Evolutionary conservation across 164 flowering plant genomes (phyloP).

Genomic region (Chimonanthus praecox): DNA sequence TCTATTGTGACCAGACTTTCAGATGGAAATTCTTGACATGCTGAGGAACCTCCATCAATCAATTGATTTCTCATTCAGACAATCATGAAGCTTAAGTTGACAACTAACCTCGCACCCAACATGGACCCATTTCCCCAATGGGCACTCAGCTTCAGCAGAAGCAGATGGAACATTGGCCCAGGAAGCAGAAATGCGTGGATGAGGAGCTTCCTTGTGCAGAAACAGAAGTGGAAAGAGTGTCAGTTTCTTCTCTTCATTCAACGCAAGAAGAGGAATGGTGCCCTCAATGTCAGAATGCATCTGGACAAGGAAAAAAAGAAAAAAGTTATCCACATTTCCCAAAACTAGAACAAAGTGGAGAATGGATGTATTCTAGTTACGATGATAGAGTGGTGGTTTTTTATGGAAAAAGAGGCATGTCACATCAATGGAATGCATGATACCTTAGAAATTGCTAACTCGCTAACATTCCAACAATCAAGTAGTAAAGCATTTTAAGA

Average conservation of each 20-base stretch:
- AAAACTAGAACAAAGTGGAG: not conserved
- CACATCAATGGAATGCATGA: not conserved
- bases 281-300: slow-evolving; percentile 18
- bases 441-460: not conserved
- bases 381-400: not conserved
- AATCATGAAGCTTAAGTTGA: slow-evolving; percentile 4
- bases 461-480: not conserved
- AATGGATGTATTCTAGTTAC: not conserved
- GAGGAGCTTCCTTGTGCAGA: slow-evolving; percentile 38
- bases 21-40: slow-evolving; percentile 2
- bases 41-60: not conserved
- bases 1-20: not conserved
- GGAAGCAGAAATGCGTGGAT: slow-evolving; percentile 14
- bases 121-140: slow-evolving; percentile 65
- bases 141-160: slow-evolving; percentile 32
- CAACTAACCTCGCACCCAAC: slow-evolving; percentile 68
- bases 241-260: slow-evolving; percentile 43
- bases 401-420: not conserved
- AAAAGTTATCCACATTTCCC: not conserved
- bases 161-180: slow-evolving; percentile 30
- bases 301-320: slow-evolving; percentile 16
- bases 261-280: slow-evolving; percentile 39
- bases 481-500: not conserved
- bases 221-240: slow-evolving; percentile 32
- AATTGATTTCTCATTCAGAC: not conserved